phyloP scores from a whole-genome alignment of 2,329 filamentous ascomycete species.

The Penicillium sp. region DNA sequence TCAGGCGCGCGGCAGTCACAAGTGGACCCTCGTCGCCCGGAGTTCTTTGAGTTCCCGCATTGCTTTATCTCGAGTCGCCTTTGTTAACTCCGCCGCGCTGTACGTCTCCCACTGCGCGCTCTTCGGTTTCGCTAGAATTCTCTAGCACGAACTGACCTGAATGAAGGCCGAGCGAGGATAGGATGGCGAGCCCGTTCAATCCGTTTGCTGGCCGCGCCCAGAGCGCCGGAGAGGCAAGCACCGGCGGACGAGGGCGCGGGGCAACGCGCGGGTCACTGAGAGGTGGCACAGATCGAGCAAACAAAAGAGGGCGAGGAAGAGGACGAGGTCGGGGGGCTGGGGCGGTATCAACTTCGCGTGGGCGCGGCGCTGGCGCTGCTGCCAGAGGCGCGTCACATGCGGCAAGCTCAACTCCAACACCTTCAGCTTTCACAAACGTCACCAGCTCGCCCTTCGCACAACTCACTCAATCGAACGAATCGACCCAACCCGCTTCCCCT shows the following conservation, averaged over 20 bases:
- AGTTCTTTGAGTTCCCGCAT: conserved; percentile 15
- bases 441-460: conserved; percentile 32
- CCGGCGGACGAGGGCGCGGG: conserved; percentile 22
- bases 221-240: conserved; percentile 25
- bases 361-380: conserved; percentile 24
- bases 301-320: conserved; percentile 25
- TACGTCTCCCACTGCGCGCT: neutral
- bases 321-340: conserved; percentile 20
- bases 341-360: neutral
- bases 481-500: neutral
- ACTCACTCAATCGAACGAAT: conserved; percentile 23
- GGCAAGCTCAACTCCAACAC: neutral
- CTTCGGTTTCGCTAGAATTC: neutral
- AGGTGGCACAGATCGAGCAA: conserved; percentile 21
- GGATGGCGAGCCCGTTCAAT: conserved; percentile 36
- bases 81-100: conserved; percentile 2
- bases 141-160: conserved; percentile 19
- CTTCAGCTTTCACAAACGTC: neutral
- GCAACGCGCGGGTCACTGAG: conserved; percentile 19
- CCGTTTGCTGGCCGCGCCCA: conserved; percentile 32
- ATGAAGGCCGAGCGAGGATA: conserved; percentile 26
- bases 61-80: conserved; percentile 8
- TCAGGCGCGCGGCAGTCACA: conserved; percentile 15
- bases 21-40: conserved; percentile 10
- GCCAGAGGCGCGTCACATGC: conserved; percentile 15